Evolutionary conservation across 1,284 basidiomycete species (phyloP).

Genomic region (Rhodotorula sp.): DNA sequence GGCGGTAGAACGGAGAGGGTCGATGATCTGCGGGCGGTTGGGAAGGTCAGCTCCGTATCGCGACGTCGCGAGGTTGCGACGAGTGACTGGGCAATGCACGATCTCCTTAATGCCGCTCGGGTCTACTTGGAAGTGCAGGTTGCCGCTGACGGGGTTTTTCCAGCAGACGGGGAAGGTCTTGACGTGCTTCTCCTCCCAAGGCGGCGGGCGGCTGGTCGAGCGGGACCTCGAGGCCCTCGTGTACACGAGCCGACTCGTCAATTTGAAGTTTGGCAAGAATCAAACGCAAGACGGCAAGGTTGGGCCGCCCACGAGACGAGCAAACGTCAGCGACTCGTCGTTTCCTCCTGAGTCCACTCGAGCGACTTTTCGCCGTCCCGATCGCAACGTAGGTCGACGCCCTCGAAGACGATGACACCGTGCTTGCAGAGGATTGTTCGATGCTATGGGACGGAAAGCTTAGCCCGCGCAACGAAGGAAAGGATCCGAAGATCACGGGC

Average conservation of each 20-base stretch:
- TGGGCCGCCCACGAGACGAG: not conserved
- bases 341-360: slow-evolving; percentile 73
- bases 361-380: slow-evolving; percentile 66
- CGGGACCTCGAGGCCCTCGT: slow-evolving; percentile 56
- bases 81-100: slow-evolving; percentile 41
- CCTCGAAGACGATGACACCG: slow-evolving; percentile 46
- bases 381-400: slow-evolving; percentile 63
- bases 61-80: slow-evolving; percentile 69
- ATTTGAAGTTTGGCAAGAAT: too few relatives aligned
- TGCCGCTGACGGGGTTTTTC: slow-evolving; percentile 78
- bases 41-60: slow-evolving; percentile 47
- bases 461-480: not conserved
- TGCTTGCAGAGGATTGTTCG: slow-evolving; percentile 46
- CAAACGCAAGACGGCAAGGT: too few relatives aligned
- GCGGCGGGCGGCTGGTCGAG: slow-evolving; percentile 69
- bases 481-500: too few relatives aligned
- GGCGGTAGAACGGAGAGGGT: slow-evolving; percentile 61
- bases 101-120: slow-evolving; percentile 45
- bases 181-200: slow-evolving; percentile 68
- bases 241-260: slow-evolving; percentile 55
- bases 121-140: slow-evolving; percentile 66
- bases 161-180: slow-evolving; percentile 70
- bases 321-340: slow-evolving; percentile 21
- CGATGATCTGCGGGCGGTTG: slow-evolving; percentile 51
- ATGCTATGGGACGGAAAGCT: slow-evolving; percentile 15